Conservation (phyloP, 2,329 filamentous ascomycete species). For the Pseudocercospora eumusae region DNA sequence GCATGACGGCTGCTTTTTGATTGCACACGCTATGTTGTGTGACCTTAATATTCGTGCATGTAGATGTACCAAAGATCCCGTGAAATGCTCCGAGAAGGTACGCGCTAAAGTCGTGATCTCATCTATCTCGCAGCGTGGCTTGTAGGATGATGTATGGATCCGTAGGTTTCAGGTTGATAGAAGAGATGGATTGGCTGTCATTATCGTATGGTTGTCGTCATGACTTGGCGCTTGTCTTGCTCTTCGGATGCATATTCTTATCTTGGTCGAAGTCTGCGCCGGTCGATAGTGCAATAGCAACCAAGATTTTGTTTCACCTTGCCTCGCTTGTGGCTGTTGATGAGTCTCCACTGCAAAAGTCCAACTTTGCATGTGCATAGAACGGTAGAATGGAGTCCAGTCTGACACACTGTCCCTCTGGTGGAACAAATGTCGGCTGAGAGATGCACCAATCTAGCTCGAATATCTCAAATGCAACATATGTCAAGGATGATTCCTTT, state of each 20-base stretch:
- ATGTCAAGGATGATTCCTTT: not conserved
- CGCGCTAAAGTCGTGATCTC: not conserved
- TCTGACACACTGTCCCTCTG: not conserved
- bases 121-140: not conserved
- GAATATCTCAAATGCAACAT: not conserved
- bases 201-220: conserved; percentile 4
- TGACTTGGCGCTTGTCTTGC: not conserved
- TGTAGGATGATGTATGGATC: not conserved
- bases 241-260: not conserved
- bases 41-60: conserved; percentile 5
- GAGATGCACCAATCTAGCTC: conserved; percentile 1
- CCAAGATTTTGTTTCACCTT: not conserved
- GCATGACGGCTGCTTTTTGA: no score
- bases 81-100: not conserved
- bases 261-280: not conserved
- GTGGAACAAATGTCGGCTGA: not conserved
- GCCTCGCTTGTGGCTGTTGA: not conserved
- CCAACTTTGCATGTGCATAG: not conserved
- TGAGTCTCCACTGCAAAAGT: not conserved
- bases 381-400: not conserved
- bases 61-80: not conserved
- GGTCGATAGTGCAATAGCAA: not conserved
- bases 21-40: not conserved
- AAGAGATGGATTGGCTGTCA: not conserved
- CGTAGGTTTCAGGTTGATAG: conserved; percentile 4